phyloP scores from a whole-genome alignment of 1,139 yeast species.

The Citeromyces hawaiiensis region DNA sequence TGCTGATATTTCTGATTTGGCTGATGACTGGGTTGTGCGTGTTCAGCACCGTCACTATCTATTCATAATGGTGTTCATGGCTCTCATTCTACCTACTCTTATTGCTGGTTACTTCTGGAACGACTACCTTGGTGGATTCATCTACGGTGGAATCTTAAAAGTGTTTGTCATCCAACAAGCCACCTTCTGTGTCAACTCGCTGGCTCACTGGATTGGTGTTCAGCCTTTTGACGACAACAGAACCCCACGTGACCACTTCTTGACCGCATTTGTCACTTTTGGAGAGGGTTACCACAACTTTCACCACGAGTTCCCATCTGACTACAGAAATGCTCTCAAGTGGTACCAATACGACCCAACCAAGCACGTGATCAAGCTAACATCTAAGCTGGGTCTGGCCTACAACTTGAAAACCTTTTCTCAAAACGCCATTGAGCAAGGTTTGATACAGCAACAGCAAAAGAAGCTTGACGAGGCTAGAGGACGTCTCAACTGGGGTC shows the following conservation, averaged over 20 bases:
- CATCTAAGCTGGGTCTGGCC: conserved; percentile 75
- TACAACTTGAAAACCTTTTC: conserved; percentile 87
- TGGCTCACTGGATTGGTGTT: conserved; percentile 96
- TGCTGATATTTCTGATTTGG: conserved; percentile 88
- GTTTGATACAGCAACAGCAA: conserved; percentile 90
- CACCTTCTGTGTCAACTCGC: conserved; percentile 94
- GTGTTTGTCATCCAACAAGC: conserved; percentile 88
- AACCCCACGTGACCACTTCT: conserved; percentile 91
- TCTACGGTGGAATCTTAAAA: conserved; percentile 83
- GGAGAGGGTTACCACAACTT: conserved; percentile 99
- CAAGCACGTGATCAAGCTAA: conserved; percentile 58
- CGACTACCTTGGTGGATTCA: conserved; percentile 85
- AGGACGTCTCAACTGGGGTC: conserved; percentile 82
- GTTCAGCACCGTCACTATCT: conserved; percentile 91
- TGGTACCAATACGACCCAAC: conserved; percentile 99
- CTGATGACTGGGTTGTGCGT: conserved; percentile 81
- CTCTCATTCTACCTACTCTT: conserved; percentile 61
- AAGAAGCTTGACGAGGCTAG: conserved; percentile 84
- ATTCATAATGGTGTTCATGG: conserved; percentile 48
- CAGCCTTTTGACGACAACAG: conserved; percentile 98
- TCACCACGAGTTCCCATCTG: conserved; percentile 98
- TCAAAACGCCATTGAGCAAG: conserved; percentile 93
- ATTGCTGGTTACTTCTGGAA: conserved; percentile 75
- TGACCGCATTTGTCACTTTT: conserved; percentile 89
- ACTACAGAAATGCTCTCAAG: conserved; percentile 92